A percentile compares a stretch with the other conserved stretches of the same genome.
phyloP scores from a whole-genome alignment of 1,284 basidiomycete genomes.

The Ceratobasidium sp. region DNA sequence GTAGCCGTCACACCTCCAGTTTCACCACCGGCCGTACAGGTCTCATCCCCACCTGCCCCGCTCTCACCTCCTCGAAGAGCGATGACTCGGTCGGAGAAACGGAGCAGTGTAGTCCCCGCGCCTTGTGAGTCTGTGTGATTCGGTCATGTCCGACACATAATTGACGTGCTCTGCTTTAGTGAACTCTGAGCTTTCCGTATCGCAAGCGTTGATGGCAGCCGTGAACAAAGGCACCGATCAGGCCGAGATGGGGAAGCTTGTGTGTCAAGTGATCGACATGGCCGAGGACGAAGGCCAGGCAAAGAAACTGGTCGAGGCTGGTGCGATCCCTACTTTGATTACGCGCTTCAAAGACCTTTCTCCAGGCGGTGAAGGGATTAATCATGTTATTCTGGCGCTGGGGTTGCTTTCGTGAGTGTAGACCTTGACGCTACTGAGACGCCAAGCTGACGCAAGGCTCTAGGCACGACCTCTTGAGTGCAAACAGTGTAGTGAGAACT shows the following conservation, averaged over 20 bases:
- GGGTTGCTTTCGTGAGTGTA: constrained; percentile 40
- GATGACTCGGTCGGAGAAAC: background rate
- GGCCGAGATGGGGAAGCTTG: constrained; percentile 10
- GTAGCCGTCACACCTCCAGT: background rate
- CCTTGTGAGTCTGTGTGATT: background rate
- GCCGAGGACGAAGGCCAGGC: constrained; percentile 38
- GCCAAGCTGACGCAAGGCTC: background rate
- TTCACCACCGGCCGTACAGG: background rate
- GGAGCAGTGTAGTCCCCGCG: constrained; percentile 2
- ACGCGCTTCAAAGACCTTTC: constrained; percentile 30
- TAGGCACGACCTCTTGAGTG: constrained; percentile 41
- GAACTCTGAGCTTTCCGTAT: constrained; percentile 5
- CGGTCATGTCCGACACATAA: no score
- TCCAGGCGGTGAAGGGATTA: constrained; percentile 27
- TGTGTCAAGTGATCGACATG: constrained; percentile 19
- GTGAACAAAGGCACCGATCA: constrained; percentile 23
- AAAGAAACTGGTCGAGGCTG: constrained; percentile 40
- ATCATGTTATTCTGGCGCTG: constrained; percentile 40
- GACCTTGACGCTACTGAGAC: background rate
- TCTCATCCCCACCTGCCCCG: background rate
- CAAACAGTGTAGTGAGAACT: constrained; percentile 41
- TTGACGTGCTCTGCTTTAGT: no score
- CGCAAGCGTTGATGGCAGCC: constrained; percentile 22
- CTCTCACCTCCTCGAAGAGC: background rate
- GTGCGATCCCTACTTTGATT: constrained; percentile 40